A percentile compares a stretch with the other conserved stretches of the same genome.
These are phyloP conservation scores for Camellia japonica DNA, from an alignment of 148 eudicot species.

Conservation along the genomic window DNA sequence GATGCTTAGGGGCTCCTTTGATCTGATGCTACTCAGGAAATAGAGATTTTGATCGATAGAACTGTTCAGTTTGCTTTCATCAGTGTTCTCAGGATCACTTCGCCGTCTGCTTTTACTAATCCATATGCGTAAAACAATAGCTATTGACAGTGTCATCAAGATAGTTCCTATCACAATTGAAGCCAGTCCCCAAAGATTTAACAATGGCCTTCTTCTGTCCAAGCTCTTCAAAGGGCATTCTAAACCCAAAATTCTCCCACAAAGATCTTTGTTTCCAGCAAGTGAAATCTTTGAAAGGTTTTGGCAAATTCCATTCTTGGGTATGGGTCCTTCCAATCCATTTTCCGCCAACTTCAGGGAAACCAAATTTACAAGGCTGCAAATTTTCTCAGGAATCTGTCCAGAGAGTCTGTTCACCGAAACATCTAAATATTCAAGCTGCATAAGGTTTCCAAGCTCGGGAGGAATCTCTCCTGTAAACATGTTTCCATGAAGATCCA, in stretches of 20 bases:
- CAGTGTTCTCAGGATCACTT: constrained; percentile 21
- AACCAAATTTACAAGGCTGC: constrained; percentile 26
- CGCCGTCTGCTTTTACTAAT: constrained; percentile 16
- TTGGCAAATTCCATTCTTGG: constrained; percentile 39
- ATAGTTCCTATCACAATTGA: constrained; percentile 21
- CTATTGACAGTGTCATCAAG: constrained; percentile 20
- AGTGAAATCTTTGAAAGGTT: constrained; percentile 32
- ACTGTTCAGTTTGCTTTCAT: constrained; percentile 35
- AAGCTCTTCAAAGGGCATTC: constrained; percentile 34
- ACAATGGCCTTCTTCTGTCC: constrained; percentile 12
- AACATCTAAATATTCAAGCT: constrained; percentile 40
- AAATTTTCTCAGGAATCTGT: constrained; percentile 38
- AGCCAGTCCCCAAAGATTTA: constrained; percentile 30
- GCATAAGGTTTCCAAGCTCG: constrained; percentile 41
- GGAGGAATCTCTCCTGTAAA: constrained; percentile 38
- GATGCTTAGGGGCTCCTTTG: constrained; percentile 58
- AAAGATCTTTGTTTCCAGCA: constrained; percentile 42
- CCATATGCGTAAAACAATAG: constrained; percentile 27
- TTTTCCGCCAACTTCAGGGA: constrained; percentile 35
- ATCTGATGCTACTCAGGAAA: constrained; percentile 50
- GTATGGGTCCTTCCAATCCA: constrained; percentile 41
- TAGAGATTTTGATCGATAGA: constrained; percentile 35
- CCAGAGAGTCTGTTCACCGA: constrained; percentile 38
- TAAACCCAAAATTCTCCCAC: constrained; percentile 38
- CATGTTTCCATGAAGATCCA: constrained; percentile 49